A percentile compares a stretch with the other conserved stretches of the same genome.
Conservation (phyloP, 108 stramenopile genomes). For the Epipyxis sp. region DNA sequence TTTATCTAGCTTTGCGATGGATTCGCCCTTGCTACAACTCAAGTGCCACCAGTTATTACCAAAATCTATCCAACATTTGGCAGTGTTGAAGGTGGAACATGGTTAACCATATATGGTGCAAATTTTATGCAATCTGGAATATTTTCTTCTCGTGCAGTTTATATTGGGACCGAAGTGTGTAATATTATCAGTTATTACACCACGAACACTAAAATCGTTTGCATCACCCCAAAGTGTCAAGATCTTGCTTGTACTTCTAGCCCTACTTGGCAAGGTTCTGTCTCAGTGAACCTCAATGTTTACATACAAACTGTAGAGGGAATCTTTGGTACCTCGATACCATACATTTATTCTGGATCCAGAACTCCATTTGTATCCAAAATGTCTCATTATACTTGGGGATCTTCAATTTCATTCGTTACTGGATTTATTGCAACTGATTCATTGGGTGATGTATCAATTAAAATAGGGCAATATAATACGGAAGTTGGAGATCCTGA, state of each 20-base stretch:
- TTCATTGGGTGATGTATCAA: background rate
- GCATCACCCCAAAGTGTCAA: background rate
- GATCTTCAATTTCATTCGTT: background rate
- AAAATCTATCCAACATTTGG: background rate
- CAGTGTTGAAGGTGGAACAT: conserved; percentile 1
- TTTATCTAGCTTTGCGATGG: too few relatives aligned
- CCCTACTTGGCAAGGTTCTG: background rate
- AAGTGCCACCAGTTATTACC: background rate
- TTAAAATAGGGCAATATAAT: background rate
- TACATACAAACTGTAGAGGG: background rate
- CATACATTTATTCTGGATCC: background rate
- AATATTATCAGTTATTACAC: background rate
- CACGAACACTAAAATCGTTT: background rate
- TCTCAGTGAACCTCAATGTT: background rate
- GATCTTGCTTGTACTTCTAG: background rate
- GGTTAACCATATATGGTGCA: background rate
- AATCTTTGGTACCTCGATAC: background rate
- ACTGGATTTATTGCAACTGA: background rate
- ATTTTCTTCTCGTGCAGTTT: background rate
- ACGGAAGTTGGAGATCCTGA: background rate
- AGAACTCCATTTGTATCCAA: background rate
- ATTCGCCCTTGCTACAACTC: background rate
- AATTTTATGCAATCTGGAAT: background rate
- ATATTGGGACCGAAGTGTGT: background rate
- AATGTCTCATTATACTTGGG: background rate